These are phyloP conservation scores for Picea engelmannii DNA, from an alignment of 83 land plant species.

Conservation along the genomic window DNA sequence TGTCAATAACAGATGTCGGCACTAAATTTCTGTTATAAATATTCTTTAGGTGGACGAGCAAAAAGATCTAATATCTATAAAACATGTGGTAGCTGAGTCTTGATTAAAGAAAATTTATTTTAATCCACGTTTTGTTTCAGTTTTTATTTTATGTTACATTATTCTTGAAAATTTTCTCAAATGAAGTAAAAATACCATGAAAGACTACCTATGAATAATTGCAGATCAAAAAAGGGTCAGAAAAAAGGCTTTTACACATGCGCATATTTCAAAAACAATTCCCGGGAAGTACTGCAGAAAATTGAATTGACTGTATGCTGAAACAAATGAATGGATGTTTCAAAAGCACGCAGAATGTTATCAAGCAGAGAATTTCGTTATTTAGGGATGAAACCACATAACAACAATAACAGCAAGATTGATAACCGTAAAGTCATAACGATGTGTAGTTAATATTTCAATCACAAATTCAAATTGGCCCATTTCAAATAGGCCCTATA, in stretches of 20 bases:
- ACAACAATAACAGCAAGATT: not conserved
- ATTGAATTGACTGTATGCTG: not conserved
- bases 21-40: not conserved
- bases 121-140: not conserved
- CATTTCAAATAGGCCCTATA: not conserved
- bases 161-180: not conserved
- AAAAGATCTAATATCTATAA: not conserved
- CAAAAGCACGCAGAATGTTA: not conserved
- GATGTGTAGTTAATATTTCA: not conserved
- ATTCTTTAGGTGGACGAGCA: not conserved
- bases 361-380: not conserved
- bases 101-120: not conserved
- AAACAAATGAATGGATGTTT: not conserved
- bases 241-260: not conserved
- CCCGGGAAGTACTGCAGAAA: not conserved
- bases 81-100: not conserved
- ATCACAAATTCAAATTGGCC: slow-evolving; percentile 6
- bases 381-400: not conserved
- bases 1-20: not conserved
- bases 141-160: not conserved
- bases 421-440: not conserved
- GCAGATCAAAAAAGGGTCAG: not conserved
- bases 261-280: not conserved
- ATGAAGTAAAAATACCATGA: not conserved
- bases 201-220: not conserved